Evolutionary conservation across 176 grass and related monocot species (phyloP).

Genomic region (Guadua angustifolia): DNA sequence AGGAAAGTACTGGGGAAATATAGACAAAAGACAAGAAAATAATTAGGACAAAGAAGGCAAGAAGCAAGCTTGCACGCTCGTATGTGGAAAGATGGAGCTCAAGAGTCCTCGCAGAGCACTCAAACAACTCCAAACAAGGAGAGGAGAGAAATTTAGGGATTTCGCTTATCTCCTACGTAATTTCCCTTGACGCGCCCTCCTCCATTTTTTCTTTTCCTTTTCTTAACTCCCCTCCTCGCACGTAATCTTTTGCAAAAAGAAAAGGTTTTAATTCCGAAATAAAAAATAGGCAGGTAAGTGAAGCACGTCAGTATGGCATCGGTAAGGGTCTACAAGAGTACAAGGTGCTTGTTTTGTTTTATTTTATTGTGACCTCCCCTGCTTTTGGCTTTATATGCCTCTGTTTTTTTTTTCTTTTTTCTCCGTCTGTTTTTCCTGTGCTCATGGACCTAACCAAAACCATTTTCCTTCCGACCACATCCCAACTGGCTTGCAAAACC

Average conservation of each 20-base stretch:
- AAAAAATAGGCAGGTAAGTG: slow-evolving; percentile 56
- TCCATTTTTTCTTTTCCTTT: slow-evolving; percentile 38
- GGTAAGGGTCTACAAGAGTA: slow-evolving; percentile 56
- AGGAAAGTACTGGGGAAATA: slow-evolving; percentile 39
- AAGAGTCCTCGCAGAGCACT: slow-evolving; percentile 45
- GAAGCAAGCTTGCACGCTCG: slow-evolving; percentile 41
- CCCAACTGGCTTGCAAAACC: slow-evolving; percentile 50
- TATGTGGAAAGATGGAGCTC: slow-evolving; percentile 32
- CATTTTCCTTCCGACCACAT: slow-evolving; percentile 33
- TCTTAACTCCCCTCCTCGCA: slow-evolving; percentile 24
- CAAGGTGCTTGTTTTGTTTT: slow-evolving; percentile 49
- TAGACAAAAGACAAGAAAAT: slow-evolving; percentile 51
- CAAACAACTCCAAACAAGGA: slow-evolving; percentile 31
- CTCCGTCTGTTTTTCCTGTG: slow-evolving; percentile 50
- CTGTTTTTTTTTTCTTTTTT: slow-evolving; percentile 31
- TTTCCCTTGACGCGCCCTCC: slow-evolving; percentile 50
- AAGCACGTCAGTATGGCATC: slow-evolving; percentile 73
- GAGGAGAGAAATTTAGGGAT: slow-evolving; percentile 50
- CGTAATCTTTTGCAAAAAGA: slow-evolving; percentile 50
- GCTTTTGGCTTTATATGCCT: slow-evolving; percentile 62
- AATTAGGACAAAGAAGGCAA: slow-evolving; percentile 26
- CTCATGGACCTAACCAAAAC: slow-evolving; percentile 57
- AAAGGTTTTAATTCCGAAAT: slow-evolving; percentile 52
- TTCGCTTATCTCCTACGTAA: slow-evolving; percentile 64
- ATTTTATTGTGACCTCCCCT: slow-evolving; percentile 48